Evolutionary conservation across 305 asterid species (phyloP), one percentile per base, ranked within the genome.

Genomic region (Vinca major): DNA sequence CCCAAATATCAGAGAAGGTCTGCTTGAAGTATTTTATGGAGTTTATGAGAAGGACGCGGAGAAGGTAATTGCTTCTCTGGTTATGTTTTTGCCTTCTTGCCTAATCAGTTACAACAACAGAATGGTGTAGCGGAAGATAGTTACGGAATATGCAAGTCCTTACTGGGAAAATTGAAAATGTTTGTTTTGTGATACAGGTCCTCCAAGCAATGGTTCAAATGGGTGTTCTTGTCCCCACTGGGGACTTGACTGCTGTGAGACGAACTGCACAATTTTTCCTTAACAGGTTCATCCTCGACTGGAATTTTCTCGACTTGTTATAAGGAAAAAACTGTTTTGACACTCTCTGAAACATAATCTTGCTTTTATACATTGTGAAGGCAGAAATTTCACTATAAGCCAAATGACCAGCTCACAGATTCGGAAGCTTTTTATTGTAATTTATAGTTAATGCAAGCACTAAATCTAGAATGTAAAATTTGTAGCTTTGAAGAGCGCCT

Each of bases 191-290:
- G 76, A 67, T 83, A 73, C 84, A 92, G 98, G 88, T 92, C 78
- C 87, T 92, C 78, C 94, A 87, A 87, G 95, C 98, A 71, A 86
- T 82, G 90, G 77, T 90, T 76, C 97, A 90, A 81, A 92, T 92
- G 98, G 98, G 98, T 51, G 96, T 92, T 79, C 84, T 92, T 43
- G 97, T 92, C 54, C 98, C 97, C 51, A 92, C 98, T 33, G 98
- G 98, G 60, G 98, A 92, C 77, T 79, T 80, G 95, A 90, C 98
- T 57, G 98, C 98, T 72, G 95, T 92, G 66, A 84, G 97, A 76
- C 86, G 98, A 84, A 90, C 98, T 48, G 98, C 98, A 39, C 90
- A 87, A 80, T 92, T 92, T 74, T 92, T 92, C 81, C 97, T 92
- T 63, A 88, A 84, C 85, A 92, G 96, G 98, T 92, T 70, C 66